phyloP scores from a whole-genome alignment of 2,329 filamentous ascomycete genomes.

The Chaetomiaceae sp. region DNA sequence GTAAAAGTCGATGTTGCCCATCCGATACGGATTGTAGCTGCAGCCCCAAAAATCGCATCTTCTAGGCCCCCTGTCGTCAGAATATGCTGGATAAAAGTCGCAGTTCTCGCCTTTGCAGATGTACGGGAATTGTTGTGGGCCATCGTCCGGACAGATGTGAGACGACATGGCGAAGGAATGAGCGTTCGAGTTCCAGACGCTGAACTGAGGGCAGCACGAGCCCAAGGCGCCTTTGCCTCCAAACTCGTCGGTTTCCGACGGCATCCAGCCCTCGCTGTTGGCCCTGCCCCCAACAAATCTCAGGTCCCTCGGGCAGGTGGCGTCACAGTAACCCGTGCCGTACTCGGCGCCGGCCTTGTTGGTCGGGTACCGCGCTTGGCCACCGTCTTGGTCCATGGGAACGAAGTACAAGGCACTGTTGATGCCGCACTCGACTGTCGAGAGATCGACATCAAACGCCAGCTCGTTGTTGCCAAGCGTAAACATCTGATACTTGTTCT shows the following conservation, averaged over 20 bases:
- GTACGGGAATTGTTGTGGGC: too few species aligned
- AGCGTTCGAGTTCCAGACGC: constrained; percentile 57
- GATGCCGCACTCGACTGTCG: constrained; percentile 57
- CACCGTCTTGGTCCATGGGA: constrained; percentile 52
- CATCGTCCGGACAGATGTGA: constrained; percentile 34
- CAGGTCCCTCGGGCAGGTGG: constrained; percentile 44
- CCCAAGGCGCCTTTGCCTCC: constrained; percentile 43
- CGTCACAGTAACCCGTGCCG: constrained; percentile 52
- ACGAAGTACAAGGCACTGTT: constrained; percentile 62
- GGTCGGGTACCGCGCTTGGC: constrained; percentile 40
- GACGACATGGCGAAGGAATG: constrained; percentile 55
- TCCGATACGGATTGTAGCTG: constrained; percentile 56
- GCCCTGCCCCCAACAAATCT: constrained; percentile 49
- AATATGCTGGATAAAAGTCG: too few species aligned
- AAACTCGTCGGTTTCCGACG: constrained; percentile 46
- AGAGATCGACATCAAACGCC: constrained; percentile 63
- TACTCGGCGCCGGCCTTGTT: constrained; percentile 48
- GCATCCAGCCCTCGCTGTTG: constrained; percentile 41
- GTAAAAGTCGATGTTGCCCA: constrained; percentile 54
- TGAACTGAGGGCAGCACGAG: constrained; percentile 51
- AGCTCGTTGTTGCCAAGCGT: constrained; percentile 59
- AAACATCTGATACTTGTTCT: constrained; percentile 56
- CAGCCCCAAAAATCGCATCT: constrained; percentile 32
- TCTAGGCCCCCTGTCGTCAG: not conserved
- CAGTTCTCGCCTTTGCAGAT: constrained; percentile 35